These are phyloP conservation scores for Salvia miltiorrhiza DNA, from an alignment of 257 asterid species.

Conservation along the genomic window DNA sequence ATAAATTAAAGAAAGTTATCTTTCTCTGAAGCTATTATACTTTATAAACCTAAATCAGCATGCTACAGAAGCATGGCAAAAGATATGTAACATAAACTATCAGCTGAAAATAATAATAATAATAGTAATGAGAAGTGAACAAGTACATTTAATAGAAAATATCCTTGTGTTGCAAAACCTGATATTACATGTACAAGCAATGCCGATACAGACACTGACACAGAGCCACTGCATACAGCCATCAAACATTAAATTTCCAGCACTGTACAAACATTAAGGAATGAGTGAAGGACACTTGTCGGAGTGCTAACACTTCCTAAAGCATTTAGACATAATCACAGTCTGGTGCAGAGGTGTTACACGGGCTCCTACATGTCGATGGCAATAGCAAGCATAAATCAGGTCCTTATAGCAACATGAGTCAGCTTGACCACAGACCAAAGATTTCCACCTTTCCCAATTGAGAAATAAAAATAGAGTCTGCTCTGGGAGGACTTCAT, in stretches of 20 bases:
- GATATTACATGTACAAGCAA: conserved; percentile 15
- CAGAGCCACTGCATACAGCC: conserved; percentile 7
- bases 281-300: conserved; percentile 6
- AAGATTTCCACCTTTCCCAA: neutral
- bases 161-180: conserved; percentile 6
- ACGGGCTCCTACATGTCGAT: neutral
- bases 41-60: neutral
- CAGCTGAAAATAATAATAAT: neutral
- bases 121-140: neutral
- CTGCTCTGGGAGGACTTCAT: neutral
- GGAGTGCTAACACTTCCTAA: conserved; percentile 15
- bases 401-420: neutral
- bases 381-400: neutral
- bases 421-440: neutral
- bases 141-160: neutral
- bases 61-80: neutral
- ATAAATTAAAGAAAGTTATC: neutral
- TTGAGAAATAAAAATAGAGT: neutral
- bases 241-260: neutral
- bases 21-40: neutral
- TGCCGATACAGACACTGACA: conserved; percentile 6
- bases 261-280: conserved; percentile 29
- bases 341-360: conserved; percentile 14
- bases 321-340: conserved; percentile 21
- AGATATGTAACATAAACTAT: neutral